Conservation (phyloP, 345 rosid species). For the Raphanus raphanistrum region DNA sequence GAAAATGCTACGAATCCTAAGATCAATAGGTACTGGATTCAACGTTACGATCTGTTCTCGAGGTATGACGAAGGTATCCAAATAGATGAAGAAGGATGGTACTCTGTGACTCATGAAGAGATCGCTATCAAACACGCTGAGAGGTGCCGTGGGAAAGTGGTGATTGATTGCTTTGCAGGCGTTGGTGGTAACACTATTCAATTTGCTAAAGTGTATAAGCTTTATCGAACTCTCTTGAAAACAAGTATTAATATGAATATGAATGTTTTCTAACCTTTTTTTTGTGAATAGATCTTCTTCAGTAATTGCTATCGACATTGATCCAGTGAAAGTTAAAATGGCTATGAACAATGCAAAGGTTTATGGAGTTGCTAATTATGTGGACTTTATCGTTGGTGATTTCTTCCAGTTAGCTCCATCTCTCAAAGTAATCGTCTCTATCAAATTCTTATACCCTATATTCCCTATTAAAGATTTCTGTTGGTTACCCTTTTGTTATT, state of each 20-base stretch:
- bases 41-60: conserved; percentile 53
- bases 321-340: not conserved
- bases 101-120: conserved; percentile 37
- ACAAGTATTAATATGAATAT: not conserved
- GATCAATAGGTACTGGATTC: conserved; percentile 44
- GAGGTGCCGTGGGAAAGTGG: not conserved
- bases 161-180: not conserved
- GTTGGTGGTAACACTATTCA: not conserved
- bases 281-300: not conserved
- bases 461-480: too few species aligned
- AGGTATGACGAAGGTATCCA: conserved; percentile 47
- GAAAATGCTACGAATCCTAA: not conserved
- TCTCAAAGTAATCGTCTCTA: not conserved
- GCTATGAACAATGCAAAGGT: not conserved
- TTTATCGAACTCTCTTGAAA: too few species aligned
- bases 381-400: not conserved
- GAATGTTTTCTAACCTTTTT: not conserved
- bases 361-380: not conserved
- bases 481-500: not conserved
- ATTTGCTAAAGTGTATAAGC: not conserved
- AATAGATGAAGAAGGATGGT: conserved; percentile 60
- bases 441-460: too few species aligned
- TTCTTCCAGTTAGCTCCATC: not conserved
- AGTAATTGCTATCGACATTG: not conserved
- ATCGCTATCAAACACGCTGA: not conserved